Conservation (phyloP, 371 early-diverging fungal species). For the Saksenaea vasiformis region DNA sequence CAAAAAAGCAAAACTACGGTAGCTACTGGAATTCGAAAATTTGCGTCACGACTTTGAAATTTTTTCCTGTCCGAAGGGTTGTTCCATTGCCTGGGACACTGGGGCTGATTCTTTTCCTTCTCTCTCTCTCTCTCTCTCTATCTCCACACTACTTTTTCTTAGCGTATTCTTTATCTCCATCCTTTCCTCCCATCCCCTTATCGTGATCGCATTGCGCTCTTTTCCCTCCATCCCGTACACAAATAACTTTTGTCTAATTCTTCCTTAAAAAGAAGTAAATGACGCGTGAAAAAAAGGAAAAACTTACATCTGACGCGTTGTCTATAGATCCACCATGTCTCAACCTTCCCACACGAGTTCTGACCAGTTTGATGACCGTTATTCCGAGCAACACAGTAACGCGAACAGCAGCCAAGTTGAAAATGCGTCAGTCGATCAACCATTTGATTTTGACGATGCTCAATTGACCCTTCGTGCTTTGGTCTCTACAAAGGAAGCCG, state of each 20-base stretch:
- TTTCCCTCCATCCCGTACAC: neutral
- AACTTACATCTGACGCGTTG: constrained; percentile 3
- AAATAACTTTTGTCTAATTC: neutral
- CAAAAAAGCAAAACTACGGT: no score
- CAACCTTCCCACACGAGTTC: constrained; percentile 16
- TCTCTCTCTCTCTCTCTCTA: neutral
- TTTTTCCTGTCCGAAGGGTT: neutral
- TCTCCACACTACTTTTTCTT: neutral
- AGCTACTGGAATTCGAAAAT: no score
- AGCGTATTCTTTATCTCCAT: neutral
- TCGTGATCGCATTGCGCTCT: constrained; percentile 1
- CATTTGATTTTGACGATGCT: constrained; percentile 12
- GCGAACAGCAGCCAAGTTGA: constrained; percentile 4
- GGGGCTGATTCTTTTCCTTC: neutral
- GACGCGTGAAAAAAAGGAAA: neutral
- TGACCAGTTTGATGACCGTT: constrained; percentile 17
- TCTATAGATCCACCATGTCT: constrained; percentile 10
- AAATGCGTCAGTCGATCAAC: constrained; percentile 13
- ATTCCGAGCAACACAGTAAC: constrained; percentile 5
- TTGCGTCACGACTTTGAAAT: neutral
- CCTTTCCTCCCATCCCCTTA: neutral
- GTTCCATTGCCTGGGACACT: neutral
- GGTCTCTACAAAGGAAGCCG: constrained; percentile 93
- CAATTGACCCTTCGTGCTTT: constrained; percentile 78
- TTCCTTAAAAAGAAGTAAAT: neutral